Evolutionary conservation across 495 filamentous ascomycete genomes (phyloP), one percentile per base, ranked within the genome.

Genomic region (Hypoxylon cercidicola): DNA sequence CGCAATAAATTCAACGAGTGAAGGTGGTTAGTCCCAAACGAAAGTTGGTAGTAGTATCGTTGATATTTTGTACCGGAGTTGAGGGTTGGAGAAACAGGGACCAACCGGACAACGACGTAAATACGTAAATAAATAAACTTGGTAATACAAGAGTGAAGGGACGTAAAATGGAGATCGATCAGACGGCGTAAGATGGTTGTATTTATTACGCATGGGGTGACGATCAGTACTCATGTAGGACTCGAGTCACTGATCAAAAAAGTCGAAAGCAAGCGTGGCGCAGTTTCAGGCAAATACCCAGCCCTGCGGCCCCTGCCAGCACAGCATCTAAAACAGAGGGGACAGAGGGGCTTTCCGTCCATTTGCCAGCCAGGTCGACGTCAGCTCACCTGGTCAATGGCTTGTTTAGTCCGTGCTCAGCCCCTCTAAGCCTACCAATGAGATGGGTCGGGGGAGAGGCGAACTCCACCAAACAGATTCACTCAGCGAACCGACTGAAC

Each of bases 161-260:
- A 25, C 37, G 28, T 23, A 35, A 28, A 55, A 62, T 34, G 3
- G 3, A 50, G 35, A 41, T 50, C 43, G 39, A 30, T 49, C 41
- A 20, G 37, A 62, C 39, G 20, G 64, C 56, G 63, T 57, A 54
- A 67, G 64, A 62, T 46, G 52, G 64, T 62, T 67, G 58, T 67
- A 67, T 67, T 68, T 68, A 68, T 59, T 66, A 66, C 63, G 63
- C 63, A 56, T 34, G 15, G 12, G 53, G 37, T 16, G 52, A 32
- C 40, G 58, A 56, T 51, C 47, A 21, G 25, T 28, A 28, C 25
- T 37, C 13, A 37, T 11, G 56, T 40, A 61, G 51, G 52, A 43
- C 39, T 50, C 34, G 52, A 43, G 28, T 50, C 34, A 46, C 12
- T 55, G 51, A 37, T 54, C 21, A 54, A 34, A 50, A 40, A 15